phyloP scores from a whole-genome alignment of 106 monocot species.

The Dioscorea alata region DNA sequence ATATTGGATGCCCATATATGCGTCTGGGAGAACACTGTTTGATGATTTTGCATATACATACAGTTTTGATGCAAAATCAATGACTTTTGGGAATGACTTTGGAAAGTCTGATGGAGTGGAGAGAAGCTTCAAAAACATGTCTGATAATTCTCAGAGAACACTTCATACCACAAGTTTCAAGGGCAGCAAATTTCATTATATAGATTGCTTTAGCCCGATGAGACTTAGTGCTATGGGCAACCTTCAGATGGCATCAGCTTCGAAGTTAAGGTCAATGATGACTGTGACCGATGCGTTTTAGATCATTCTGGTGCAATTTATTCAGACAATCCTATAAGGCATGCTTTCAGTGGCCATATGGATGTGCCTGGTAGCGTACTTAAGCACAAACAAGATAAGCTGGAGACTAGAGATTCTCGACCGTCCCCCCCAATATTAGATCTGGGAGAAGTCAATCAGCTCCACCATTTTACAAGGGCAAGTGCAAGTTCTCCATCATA shows the following conservation, averaged over 20 bases:
- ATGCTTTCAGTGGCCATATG: background rate
- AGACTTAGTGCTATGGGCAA: conserved; percentile 6
- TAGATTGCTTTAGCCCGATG: conserved; percentile 5
- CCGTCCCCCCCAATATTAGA: conserved; percentile 12
- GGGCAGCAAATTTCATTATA: conserved; percentile 1
- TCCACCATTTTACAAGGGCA: conserved; percentile 73
- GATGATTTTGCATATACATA: conserved; percentile 3
- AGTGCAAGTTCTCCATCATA: conserved; percentile 38
- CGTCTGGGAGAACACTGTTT: conserved; percentile 2
- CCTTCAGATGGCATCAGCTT: conserved; percentile 15
- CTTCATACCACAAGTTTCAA: conserved; percentile 10
- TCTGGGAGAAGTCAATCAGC: conserved; percentile 75
- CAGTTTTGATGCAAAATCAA: conserved; percentile 7
- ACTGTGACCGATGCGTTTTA: conserved; percentile 7
- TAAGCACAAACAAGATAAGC: conserved; percentile 2
- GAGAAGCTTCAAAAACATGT: background rate
- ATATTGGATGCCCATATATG: conserved; percentile 14
- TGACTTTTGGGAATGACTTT: background rate
- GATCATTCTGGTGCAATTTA: conserved; percentile 10
- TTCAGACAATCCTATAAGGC: conserved; percentile 2
- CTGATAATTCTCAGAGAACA: background rate
- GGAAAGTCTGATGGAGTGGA: background rate
- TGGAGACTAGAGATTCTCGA: conserved; percentile 15
- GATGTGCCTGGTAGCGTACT: too few species aligned
- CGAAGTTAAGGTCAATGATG: conserved; percentile 12